Evolutionary conservation across 345 rosid genomes (phyloP).

Genomic region (Lepidium aucheri): DNA sequence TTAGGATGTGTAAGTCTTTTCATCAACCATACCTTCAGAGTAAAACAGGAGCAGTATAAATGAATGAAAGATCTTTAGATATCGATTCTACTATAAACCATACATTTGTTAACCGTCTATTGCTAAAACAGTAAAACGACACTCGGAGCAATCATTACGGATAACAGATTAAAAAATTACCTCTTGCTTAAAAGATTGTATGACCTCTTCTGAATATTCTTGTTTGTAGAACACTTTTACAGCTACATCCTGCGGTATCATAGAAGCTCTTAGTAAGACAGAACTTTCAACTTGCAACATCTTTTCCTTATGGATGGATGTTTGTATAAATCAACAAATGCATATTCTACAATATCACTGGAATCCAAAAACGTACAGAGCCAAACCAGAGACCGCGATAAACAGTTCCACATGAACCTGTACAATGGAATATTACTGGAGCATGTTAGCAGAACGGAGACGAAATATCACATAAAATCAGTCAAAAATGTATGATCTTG

Average conservation of each 20-base stretch:
- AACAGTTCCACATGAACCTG: conserved; percentile 99
- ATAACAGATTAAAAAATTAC: conserved; percentile 24
- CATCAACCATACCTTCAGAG: conserved; percentile 72
- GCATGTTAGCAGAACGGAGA: conserved; percentile 7
- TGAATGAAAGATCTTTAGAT: background rate
- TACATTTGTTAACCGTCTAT: background rate
- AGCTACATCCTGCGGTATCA: conserved; percentile 81
- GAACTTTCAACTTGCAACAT: background rate
- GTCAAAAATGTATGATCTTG: background rate
- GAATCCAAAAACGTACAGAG: conserved; percentile 76
- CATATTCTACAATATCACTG: background rate
- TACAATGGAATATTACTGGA: conserved; percentile 4
- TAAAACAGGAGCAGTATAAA: conserved; percentile 4
- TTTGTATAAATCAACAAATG: conserved; percentile 21
- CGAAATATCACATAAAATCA: conserved; percentile 13
- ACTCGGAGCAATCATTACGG: background rate
- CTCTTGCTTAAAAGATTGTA: conserved; percentile 79
- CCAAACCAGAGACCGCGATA: conserved; percentile 96
- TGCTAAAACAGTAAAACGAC: background rate
- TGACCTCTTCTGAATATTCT: conserved; percentile 80
- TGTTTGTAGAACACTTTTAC: conserved; percentile 89
- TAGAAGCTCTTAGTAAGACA: conserved; percentile 9
- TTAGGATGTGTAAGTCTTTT: conserved; percentile 94
- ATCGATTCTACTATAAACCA: background rate
- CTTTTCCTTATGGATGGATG: background rate